Conservation (phyloP, 2,329 filamentous ascomycete genomes). For the Penicillium sp. region DNA sequence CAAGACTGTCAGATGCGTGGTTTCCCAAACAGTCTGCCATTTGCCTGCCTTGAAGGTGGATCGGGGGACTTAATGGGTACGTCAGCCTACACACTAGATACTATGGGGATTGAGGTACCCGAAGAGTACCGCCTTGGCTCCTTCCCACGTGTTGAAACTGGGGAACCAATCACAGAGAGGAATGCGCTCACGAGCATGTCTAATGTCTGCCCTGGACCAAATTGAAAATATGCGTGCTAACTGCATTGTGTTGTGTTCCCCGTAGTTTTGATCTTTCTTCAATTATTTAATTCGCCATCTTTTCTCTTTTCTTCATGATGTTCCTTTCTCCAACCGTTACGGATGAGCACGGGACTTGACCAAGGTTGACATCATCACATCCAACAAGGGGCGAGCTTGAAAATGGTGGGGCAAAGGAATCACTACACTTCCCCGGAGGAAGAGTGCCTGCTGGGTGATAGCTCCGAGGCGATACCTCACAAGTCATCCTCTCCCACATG, state of each 20-base stretch:
- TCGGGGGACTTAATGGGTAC: not conserved
- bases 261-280: not conserved
- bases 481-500: not conserved
- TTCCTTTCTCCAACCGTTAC: not conserved
- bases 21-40: not conserved
- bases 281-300: not conserved
- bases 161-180: not conserved
- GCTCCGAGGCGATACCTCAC: not conserved
- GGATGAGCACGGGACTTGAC: not conserved
- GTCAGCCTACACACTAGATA: not conserved
- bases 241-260: not conserved
- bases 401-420: conserved; percentile 6
- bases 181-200: conserved; percentile 1
- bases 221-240: not conserved
- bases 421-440: conserved; percentile 4
- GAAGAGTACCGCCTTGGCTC: not conserved
- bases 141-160: not conserved
- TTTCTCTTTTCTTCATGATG: not conserved
- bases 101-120: not conserved
- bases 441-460: conserved; percentile 6
- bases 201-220: not conserved
- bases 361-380: not conserved
- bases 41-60: not conserved
- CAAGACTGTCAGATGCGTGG: not conserved
- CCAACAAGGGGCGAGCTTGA: not conserved